These are phyloP conservation scores for Fusarium circinatum DNA, from an alignment of 2,329 filamentous ascomycete species.

Conservation along the genomic window DNA sequence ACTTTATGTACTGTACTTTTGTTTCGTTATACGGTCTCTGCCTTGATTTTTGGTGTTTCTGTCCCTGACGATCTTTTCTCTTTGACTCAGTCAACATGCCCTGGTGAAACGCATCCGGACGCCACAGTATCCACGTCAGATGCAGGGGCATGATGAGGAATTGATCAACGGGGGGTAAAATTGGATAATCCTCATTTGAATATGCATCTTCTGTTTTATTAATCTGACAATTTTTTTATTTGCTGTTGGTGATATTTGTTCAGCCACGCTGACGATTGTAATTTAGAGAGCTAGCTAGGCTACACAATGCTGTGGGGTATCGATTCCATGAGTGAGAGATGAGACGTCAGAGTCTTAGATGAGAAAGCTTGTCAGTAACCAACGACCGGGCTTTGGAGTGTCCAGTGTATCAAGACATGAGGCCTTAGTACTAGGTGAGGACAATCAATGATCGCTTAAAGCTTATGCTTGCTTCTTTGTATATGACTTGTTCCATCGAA, in stretches of 20 bases:
- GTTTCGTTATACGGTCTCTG: neutral
- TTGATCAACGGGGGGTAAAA: conserved; percentile 17
- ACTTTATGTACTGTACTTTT: neutral
- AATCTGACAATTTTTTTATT: conserved; percentile 21
- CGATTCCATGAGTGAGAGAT: conserved; percentile 12
- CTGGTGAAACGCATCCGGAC: conserved; percentile 40
- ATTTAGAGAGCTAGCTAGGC: conserved; percentile 16
- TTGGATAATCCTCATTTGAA: conserved; percentile 20
- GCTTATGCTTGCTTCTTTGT: conserved; percentile 24
- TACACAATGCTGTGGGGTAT: conserved; percentile 14
- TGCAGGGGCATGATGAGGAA: conserved; percentile 31
- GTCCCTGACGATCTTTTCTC: conserved; percentile 42
- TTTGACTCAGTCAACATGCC: neutral
- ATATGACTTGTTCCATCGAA: conserved; percentile 53
- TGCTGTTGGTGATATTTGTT: neutral
- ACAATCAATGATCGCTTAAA: neutral
- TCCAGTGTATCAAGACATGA: neutral
- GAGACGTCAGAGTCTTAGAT: conserved; percentile 8
- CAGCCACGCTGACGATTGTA: conserved; percentile 20
- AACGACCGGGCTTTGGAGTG: neutral
- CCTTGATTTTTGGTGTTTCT: conserved; percentile 28
- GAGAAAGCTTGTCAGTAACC: conserved; percentile 17
- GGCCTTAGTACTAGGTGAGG: neutral
- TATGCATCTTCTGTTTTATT: neutral
- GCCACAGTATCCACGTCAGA: conserved; percentile 43